Conservation (phyloP, 306 rosid species). For the Notholithocarpus densiflorus region DNA sequence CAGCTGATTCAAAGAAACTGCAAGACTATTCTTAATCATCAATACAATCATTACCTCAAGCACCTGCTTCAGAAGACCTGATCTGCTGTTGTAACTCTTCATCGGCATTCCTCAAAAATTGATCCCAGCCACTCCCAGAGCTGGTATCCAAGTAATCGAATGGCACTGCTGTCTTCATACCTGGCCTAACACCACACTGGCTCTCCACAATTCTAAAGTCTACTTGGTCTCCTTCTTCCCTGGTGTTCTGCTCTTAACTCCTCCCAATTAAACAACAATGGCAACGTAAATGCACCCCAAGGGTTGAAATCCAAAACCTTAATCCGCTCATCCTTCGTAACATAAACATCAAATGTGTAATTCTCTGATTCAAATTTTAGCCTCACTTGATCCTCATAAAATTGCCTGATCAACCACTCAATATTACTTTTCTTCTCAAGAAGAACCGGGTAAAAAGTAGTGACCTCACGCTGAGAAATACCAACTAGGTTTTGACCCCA, state of each 20-base stretch:
- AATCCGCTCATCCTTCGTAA: slow-evolving; percentile 45
- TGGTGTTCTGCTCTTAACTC: slow-evolving; percentile 43
- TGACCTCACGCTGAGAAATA: slow-evolving; percentile 72
- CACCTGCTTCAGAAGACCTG: slow-evolving; percentile 52
- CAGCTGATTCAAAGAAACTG: neutral
- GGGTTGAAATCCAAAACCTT: slow-evolving; percentile 85
- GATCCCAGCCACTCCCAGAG: slow-evolving; percentile 84
- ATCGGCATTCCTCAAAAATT: slow-evolving; percentile 63
- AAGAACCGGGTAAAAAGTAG: slow-evolving; percentile 63
- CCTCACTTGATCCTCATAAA: slow-evolving; percentile 39
- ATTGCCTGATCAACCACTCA: slow-evolving; percentile 29
- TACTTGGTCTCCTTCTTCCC: slow-evolving; percentile 29
- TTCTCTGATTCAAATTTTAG: slow-evolving; percentile 50
- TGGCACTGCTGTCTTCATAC: slow-evolving; percentile 79
- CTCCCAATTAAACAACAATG: slow-evolving; percentile 71
- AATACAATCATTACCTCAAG: slow-evolving; percentile 22
- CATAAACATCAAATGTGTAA: slow-evolving; percentile 67
- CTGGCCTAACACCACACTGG: slow-evolving; percentile 68
- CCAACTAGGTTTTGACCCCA: slow-evolving; percentile 42
- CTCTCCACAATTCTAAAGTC: slow-evolving; percentile 72
- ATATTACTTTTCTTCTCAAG: slow-evolving; percentile 43
- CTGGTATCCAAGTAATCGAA: slow-evolving; percentile 74
- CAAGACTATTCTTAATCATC: neutral
- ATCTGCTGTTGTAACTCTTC: slow-evolving; percentile 48
- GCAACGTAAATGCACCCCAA: slow-evolving; percentile 69